Evolutionary conservation across 1,284 basidiomycete species (phyloP), one percentile per base, ranked within the genome.

Genomic region (Leccinum holopus): DNA sequence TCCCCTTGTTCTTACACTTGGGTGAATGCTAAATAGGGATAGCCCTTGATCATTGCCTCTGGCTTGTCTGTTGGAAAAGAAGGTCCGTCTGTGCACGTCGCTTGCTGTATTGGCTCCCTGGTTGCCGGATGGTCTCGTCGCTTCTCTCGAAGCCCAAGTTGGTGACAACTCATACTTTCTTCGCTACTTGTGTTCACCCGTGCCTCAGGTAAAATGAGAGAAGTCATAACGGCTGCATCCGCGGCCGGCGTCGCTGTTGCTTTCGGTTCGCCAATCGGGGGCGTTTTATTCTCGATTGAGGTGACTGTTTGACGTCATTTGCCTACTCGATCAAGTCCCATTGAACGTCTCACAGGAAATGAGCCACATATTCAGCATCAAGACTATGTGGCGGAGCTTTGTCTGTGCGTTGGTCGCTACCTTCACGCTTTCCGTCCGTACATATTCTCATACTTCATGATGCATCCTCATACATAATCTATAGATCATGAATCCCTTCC

Each of bases 321-420:
- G 8, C 25, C 52, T 60, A 37, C 35, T 33, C 37, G 52, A 33
- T 57, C 25, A 52, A 59, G 30, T 59, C 25, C 56, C 49, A 63
- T 61, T 57, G 56, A 63, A 44, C 14, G 21, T 57, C 57, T 41
- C 52, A 33, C 69, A 96, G 93, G 96, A 98, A 87, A 98, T 99
- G 97, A 97, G 94, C 72, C 91, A 95, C 74, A 91, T 89, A 41
- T 98, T 97, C 76, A 97, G 93, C 55, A 96, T 97, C 74, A 91
- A 94, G 74, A 98, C 97, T 2, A 98, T 99, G 95, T 99, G 96
- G 96, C 82, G 91, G 68, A 95, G 92, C 71, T 98, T 99, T 76
- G 89, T 99, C 70, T 99, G 97, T 76, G 97, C 97, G 12, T 80
- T 99, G 59, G 91, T 98, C 28, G 97, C 97, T 3, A 98, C 97